Base-by-base conservation (phyloP, 495 filamentous ascomycete genomes). In the Penicilliopsis zonata region DNA sequence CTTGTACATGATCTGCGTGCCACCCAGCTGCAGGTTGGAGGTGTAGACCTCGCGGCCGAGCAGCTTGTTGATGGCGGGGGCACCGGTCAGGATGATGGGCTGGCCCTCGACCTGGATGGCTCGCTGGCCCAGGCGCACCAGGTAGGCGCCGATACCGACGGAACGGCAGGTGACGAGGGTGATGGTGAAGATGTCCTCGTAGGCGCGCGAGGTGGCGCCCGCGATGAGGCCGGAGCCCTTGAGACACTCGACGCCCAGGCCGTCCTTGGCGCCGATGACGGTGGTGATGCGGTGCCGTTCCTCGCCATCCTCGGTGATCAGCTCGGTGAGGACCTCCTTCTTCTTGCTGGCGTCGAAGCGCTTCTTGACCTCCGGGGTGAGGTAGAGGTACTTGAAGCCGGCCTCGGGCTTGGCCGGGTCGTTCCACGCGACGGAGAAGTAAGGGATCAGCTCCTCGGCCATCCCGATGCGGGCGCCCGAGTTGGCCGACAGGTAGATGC, bases 1-100 rank as follows among this genome's bases (percentile, higher is more conserved):
- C 65, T 80, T 88, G 74, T 98, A 96, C 90, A 98, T 98, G 70
- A 98, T 98, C 63, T 98, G 90, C 24, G 90, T 96, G 45, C 90
- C 90, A 75, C 90, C 90, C 40, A 98, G 82, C 67, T 98, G 90
- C 40, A 98, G 59, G 71, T 98, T 98, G 20, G 90, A 96, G 28
- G 90, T 94, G 69, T 98, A 98, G 12, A 98, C 88, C 63, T 98
- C 92, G 40, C 90, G 82, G 24, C 90, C 90, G 31, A 98, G 80
- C 43, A 98, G 68, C 68, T 95, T 98, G 75, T 98, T 98, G 60
- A 98, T 81, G 34, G 90, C 90, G 41, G 83, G 83, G 18, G 90
- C 90, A 69, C 90, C 90, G 52, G 90, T 98, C 37, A 98, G 77
- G 47, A 98, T 98, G 62, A 98, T 98, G 9, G 90, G 90, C 64